Percentiles rank a stretch among this genome's conserved stretches.
Conservation (phyloP, 176 grass and related monocot genomes). For the Saccharum officinarum region DNA sequence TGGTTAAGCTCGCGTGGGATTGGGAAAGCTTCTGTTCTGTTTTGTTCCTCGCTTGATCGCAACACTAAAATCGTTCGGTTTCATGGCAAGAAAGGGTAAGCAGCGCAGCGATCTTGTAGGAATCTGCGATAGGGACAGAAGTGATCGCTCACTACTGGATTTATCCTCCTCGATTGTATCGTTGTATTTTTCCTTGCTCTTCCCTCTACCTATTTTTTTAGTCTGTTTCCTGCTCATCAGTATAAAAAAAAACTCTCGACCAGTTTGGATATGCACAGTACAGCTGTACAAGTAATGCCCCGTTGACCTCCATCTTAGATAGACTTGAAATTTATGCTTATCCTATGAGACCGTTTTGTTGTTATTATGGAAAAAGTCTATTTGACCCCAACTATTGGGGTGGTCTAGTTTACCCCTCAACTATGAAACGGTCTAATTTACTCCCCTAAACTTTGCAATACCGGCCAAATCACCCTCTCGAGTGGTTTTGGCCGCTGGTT, state of each 20-base stretch:
- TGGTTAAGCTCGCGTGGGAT: neutral
- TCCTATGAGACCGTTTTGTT: neutral
- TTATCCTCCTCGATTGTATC: neutral
- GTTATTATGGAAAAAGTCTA: no score
- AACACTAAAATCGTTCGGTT: neutral
- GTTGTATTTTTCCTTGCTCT: neutral
- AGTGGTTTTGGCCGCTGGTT: no score
- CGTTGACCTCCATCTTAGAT: neutral
- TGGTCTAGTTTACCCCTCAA: no score
- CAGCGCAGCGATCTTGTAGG: neutral
- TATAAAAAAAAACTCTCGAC: neutral
- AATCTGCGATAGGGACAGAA: slow-evolving; percentile 18
- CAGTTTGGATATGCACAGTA: neutral
- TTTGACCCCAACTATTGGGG: no score
- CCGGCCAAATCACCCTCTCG: no score
- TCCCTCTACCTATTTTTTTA: neutral
- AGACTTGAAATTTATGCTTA: neutral
- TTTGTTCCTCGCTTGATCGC: neutral
- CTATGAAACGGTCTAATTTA: no score
- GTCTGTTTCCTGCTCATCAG: neutral
- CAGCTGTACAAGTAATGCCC: neutral
- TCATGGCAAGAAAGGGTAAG: neutral
- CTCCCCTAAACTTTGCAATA: no score
- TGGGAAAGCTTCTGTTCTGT: neutral
- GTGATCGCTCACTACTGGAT: slow-evolving; percentile 11